Conservation (phyloP, 2,329 filamentous ascomycete genomes). For the Ustulina deusta region DNA sequence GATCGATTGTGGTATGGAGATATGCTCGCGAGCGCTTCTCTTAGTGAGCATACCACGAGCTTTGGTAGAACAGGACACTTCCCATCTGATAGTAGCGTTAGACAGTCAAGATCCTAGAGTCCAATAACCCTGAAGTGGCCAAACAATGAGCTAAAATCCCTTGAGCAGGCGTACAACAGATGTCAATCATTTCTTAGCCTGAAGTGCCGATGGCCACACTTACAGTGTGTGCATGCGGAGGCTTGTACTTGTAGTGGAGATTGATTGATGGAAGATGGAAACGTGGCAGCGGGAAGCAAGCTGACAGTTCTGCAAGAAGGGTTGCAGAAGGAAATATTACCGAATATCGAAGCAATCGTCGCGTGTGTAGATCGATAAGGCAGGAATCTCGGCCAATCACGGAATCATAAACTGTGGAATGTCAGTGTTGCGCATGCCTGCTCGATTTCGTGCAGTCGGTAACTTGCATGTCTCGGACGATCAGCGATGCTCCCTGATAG, state of each 20-base stretch:
- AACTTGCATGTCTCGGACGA: conserved; percentile 27
- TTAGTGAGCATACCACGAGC: neutral
- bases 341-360: conserved; percentile 29
- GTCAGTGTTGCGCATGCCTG: conserved; percentile 24
- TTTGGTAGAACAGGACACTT: neutral
- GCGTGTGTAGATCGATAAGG: conserved; percentile 27
- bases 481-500: conserved; percentile 14
- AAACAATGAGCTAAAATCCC: conserved; percentile 2
- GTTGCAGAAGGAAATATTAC: conserved; percentile 21
- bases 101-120: neutral
- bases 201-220: conserved; percentile 16
- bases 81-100: neutral
- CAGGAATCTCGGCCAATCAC: conserved; percentile 26
- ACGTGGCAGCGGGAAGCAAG: conserved; percentile 32
- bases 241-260: conserved; percentile 23
- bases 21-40: neutral
- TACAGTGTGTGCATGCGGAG: conserved; percentile 17
- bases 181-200: conserved; percentile 10
- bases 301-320: conserved; percentile 30
- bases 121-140: neutral
- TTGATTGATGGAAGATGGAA: conserved; percentile 19
- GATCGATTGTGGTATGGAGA: conserved; percentile 3
- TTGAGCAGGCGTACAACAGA: neutral
- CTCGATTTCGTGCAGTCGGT: conserved; percentile 34
- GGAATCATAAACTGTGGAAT: conserved; percentile 15